These are phyloP conservation scores for Saccharomycopsis sp. DNA, from an alignment of 805 yeast genomes.

Conservation along the genomic window DNA sequence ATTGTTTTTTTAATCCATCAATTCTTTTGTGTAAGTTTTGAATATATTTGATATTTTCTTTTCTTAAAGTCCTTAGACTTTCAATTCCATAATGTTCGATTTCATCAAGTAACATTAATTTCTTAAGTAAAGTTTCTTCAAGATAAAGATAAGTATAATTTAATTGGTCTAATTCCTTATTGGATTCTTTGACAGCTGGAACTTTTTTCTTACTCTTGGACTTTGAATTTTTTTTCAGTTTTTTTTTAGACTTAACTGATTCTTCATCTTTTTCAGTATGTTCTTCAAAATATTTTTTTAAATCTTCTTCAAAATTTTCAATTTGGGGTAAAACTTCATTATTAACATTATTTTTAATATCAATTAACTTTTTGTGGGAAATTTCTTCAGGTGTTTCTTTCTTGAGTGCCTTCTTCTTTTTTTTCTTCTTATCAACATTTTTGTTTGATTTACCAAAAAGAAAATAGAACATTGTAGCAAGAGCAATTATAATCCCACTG, in stretches of 20 bases:
- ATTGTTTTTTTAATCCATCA: constrained; percentile 30
- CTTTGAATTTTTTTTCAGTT: too few species aligned
- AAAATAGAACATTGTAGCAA: neutral
- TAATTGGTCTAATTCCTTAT: neutral
- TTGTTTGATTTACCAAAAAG: too few species aligned
- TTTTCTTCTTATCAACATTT: too few species aligned
- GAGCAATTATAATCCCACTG: neutral
- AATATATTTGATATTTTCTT: constrained; percentile 45
- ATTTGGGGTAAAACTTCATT: constrained; percentile 8
- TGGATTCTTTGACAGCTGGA: neutral
- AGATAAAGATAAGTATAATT: constrained; percentile 27
- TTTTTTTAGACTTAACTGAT: too few species aligned
- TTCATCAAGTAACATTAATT: constrained; percentile 56
- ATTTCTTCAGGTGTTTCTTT: neutral
- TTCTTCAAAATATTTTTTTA: too few species aligned
- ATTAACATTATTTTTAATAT: constrained; percentile 2
- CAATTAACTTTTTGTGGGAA: neutral
- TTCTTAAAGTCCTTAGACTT: constrained; percentile 46
- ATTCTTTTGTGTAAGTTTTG: constrained; percentile 49
- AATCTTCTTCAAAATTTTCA: constrained; percentile 8
- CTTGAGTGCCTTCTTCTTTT: constrained; percentile 3
- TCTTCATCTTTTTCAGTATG: too few species aligned
- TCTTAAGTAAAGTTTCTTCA: constrained; percentile 59
- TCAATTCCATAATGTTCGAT: constrained; percentile 42
- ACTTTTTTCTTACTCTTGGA: neutral